phyloP scores from a whole-genome alignment of 1,284 basidiomycete species.

The Ustilago bromivora region DNA sequence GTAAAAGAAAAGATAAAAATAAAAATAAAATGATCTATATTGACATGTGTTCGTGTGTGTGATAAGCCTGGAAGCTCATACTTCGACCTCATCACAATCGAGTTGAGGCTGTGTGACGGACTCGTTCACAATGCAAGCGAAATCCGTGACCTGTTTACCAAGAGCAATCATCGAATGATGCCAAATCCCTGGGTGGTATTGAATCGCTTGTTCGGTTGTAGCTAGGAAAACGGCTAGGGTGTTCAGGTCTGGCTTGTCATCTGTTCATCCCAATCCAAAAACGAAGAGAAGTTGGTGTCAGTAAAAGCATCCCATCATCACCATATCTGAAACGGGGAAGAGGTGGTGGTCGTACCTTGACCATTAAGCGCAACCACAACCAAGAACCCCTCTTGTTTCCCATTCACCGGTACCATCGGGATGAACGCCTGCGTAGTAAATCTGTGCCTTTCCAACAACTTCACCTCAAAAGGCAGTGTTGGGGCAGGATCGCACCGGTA shows the following conservation, averaged over 20 bases:
- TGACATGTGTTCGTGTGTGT: no score
- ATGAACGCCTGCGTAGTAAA: constrained; percentile 64
- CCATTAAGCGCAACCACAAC: constrained; percentile 64
- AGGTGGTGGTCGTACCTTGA: constrained; percentile 32
- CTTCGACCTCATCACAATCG: constrained; percentile 57
- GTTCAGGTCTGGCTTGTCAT: constrained; percentile 61
- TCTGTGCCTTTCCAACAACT: constrained; percentile 63
- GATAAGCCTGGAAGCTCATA: constrained; percentile 7
- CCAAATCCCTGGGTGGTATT: constrained; percentile 63
- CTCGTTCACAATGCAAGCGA: constrained; percentile 66
- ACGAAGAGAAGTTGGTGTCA: neutral
- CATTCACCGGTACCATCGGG: constrained; percentile 44
- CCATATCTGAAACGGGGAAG: neutral
- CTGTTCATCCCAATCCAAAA: constrained; percentile 16
- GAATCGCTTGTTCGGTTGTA: constrained; percentile 58
- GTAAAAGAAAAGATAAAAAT: neutral
- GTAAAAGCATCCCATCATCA: constrained; percentile 3
- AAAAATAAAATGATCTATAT: neutral
- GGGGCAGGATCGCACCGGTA: constrained; percentile 54
- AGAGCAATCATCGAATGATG: constrained; percentile 65
- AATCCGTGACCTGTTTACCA: constrained; percentile 53
- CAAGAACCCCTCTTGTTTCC: constrained; percentile 52
- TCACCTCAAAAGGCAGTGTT: constrained; percentile 51
- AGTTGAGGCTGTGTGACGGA: constrained; percentile 40
- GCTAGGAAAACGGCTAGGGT: constrained; percentile 58